Percentiles rank a stretch among this genome's conserved stretches.
Evolutionary conservation across 495 filamentous ascomycete genomes (phyloP).

Genomic region (Podospora conica): DNA sequence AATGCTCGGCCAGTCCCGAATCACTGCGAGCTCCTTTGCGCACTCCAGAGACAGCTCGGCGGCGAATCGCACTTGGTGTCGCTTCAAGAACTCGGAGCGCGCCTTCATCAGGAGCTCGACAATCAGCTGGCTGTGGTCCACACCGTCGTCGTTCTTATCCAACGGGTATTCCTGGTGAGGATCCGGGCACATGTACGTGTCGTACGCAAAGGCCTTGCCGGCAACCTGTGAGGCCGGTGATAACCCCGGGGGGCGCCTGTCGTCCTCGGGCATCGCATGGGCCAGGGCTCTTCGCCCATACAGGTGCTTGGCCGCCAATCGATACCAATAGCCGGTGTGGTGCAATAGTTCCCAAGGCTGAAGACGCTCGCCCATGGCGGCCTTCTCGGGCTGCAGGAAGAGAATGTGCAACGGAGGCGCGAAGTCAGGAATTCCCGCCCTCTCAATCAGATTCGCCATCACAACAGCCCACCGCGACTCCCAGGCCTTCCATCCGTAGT

Average conservation of each 20-base stretch:
- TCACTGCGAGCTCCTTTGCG: conserved; percentile 59
- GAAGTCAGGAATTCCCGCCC: conserved; percentile 46
- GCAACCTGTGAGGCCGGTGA: conserved; percentile 63
- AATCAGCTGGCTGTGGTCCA: conserved; percentile 61
- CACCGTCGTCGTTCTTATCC: conserved; percentile 39
- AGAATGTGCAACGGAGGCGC: conserved; percentile 31
- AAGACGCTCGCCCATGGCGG: conserved; percentile 56
- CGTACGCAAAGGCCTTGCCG: conserved; percentile 64
- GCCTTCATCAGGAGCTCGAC: conserved; percentile 54
- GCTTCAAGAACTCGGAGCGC: conserved; percentile 56
- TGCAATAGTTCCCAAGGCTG: conserved; percentile 76
- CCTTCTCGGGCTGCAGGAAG: conserved; percentile 63
- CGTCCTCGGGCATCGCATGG: conserved; percentile 64
- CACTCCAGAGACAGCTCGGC: conserved; percentile 64
- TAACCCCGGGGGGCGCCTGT: conserved; percentile 58
- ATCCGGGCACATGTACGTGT: conserved; percentile 77
- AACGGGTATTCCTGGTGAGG: conserved; percentile 65
- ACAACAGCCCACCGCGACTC: conserved; percentile 73
- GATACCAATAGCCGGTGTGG: conserved; percentile 83
- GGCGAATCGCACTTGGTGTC: conserved; percentile 56
- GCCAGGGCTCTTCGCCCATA: conserved; percentile 56
- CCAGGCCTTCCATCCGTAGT: conserved; percentile 86
- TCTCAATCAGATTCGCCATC: conserved; percentile 74
- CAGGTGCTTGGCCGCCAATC: conserved; percentile 60
- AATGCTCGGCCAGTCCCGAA: conserved; percentile 58